Evolutionary conservation across 192 early-diverging fungal species (phyloP).

Genomic region (Coemansia guatemalensis): DNA sequence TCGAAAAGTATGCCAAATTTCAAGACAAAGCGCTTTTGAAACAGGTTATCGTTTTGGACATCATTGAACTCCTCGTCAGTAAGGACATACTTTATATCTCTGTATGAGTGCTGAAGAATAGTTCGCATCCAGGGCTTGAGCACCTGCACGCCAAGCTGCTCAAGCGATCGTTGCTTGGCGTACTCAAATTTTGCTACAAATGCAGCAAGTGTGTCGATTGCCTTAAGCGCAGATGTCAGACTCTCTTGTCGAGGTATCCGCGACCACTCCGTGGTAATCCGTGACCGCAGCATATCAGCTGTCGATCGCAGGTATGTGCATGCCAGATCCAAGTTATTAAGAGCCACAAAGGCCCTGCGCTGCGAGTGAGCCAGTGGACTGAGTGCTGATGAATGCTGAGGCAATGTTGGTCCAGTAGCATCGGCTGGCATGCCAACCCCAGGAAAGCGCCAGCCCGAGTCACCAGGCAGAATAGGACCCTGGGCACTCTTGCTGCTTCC

Average conservation of each 20-base stretch:
- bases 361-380: slow-evolving; percentile 20
- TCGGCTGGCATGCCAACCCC: slow-evolving; percentile 9
- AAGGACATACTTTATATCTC: slow-evolving; percentile 86
- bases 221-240: slow-evolving; percentile 8
- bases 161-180: slow-evolving; percentile 63
- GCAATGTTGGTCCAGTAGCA: neutral
- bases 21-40: slow-evolving; percentile 78
- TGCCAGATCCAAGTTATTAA: slow-evolving; percentile 90
- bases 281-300: slow-evolving; percentile 61
- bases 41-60: slow-evolving; percentile 72
- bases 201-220: slow-evolving; percentile 36
- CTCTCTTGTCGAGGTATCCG: slow-evolving; percentile 14
- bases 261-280: slow-evolving; percentile 56
- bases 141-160: slow-evolving; percentile 78
- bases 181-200: slow-evolving; percentile 41
- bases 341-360: slow-evolving; percentile 56
- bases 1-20: slow-evolving; percentile 59
- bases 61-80: slow-evolving; percentile 91
- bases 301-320: slow-evolving; percentile 77
- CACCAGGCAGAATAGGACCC: neutral
- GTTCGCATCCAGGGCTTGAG: slow-evolving; percentile 78
- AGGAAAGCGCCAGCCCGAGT: slow-evolving; percentile 26
- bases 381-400: neutral
- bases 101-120: slow-evolving; percentile 76
- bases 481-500: neutral